Evolutionary conservation across 768 basidiomycete species (phyloP).

Genomic region (Russula foetens): DNA sequence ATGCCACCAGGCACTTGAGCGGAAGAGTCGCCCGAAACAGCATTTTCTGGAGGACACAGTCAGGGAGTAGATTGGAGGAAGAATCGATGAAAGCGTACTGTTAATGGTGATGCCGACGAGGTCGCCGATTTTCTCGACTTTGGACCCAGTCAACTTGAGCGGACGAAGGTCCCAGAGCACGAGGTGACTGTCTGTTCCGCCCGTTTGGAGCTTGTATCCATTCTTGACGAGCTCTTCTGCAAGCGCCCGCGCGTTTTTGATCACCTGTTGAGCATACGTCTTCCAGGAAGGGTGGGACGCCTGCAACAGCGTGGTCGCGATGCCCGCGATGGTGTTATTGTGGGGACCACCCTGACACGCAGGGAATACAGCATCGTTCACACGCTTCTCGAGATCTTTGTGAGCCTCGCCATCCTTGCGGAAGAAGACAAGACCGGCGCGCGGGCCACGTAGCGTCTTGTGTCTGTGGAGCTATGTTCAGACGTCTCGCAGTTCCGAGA

Average conservation of each 20-base stretch:
- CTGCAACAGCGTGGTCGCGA: conserved; percentile 90
- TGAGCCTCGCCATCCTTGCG: conserved; percentile 78
- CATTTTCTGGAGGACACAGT: conserved; percentile 57
- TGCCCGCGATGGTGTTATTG: conserved; percentile 96
- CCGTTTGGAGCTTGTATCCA: conserved; percentile 95
- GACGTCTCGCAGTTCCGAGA: background rate
- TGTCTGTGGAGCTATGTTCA: conserved; percentile 43
- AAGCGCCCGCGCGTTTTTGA: conserved; percentile 77
- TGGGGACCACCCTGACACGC: conserved; percentile 99
- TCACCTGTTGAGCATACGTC: conserved; percentile 90
- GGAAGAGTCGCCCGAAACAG: conserved; percentile 92
- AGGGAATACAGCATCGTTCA: conserved; percentile 98
- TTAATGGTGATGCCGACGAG: conserved; percentile 95
- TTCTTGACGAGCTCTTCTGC: conserved; percentile 60
- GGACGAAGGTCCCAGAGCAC: conserved; percentile 97
- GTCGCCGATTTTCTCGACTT: conserved; percentile 98
- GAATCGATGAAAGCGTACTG: conserved; percentile 46
- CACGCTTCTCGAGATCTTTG: conserved; percentile 88
- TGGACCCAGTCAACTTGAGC: conserved; percentile 92
- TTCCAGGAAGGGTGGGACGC: conserved; percentile 86
- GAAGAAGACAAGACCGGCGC: conserved; percentile 98
- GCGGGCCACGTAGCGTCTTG: conserved; percentile 97
- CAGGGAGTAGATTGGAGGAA: background rate
- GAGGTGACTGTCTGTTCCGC: conserved; percentile 95
- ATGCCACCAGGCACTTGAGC: conserved; percentile 96